These are phyloP conservation scores for Mentha longifolia DNA, from an alignment of 257 asterid species.

Conservation along the genomic window DNA sequence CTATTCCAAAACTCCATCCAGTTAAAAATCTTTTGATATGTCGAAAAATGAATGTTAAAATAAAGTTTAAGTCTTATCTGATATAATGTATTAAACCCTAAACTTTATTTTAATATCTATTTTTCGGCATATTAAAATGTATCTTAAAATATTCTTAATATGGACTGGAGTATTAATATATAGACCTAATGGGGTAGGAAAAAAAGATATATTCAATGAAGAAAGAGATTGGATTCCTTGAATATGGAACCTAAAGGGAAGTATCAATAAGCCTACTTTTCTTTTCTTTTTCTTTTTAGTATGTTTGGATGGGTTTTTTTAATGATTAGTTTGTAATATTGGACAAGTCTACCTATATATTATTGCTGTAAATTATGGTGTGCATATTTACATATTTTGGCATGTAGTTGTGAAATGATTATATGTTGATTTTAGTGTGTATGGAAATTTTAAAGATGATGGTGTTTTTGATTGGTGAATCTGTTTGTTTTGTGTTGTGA, in stretches of 20 bases:
- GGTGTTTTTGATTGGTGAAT: slow-evolving; percentile 34
- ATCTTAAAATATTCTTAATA: too few species aligned
- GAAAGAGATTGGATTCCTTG: neutral
- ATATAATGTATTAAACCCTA: too few species aligned
- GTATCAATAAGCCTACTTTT: neutral
- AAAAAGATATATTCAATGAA: neutral
- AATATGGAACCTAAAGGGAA: neutral
- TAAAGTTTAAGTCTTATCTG: too few species aligned
- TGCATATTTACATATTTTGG: slow-evolving; percentile 21
- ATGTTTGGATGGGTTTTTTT: neutral
- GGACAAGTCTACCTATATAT: neutral
- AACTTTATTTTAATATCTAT: too few species aligned
- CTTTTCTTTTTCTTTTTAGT: neutral
- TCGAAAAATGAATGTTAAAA: too few species aligned
- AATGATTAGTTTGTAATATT: neutral
- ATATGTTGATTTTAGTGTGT: slow-evolving; percentile 11
- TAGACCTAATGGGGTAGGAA: too few species aligned
- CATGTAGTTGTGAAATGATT: slow-evolving; percentile 27
- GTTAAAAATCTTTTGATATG: too few species aligned
- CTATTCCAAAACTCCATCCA: too few species aligned
- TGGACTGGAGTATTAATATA: too few species aligned
- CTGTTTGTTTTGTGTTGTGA: slow-evolving; percentile 20
- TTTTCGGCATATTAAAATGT: too few species aligned
- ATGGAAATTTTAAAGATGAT: slow-evolving; percentile 24
- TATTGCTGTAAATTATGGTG: slow-evolving; percentile 4